Percentiles rank a stretch among this genome's conserved stretches.
phyloP scores from a whole-genome alignment of 1,284 basidiomycete species.

The Vanrija humicola region DNA sequence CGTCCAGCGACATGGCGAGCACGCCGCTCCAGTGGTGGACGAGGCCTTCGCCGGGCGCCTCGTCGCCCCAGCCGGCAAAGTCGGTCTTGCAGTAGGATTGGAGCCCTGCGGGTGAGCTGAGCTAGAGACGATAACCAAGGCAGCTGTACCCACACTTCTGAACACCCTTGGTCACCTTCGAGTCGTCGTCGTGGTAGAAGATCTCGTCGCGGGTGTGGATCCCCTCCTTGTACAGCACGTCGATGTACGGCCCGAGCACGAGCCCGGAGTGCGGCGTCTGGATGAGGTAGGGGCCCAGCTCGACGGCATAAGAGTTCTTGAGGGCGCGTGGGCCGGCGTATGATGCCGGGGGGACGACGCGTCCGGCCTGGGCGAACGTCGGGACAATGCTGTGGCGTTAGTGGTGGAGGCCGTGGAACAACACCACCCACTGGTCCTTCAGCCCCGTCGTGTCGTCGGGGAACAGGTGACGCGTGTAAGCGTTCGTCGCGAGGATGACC shows the following conservation, averaged over 20 bases:
- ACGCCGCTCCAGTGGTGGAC: conserved; percentile 28
- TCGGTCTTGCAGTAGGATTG: conserved; percentile 12
- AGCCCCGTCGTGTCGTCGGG: conserved; percentile 1
- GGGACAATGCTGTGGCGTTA: conserved; percentile 19
- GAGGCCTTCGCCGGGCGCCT: conserved; percentile 24
- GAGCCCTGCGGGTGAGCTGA: conserved; percentile 1
- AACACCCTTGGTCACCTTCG: background rate
- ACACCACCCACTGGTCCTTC: background rate
- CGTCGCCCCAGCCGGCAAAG: conserved; percentile 24
- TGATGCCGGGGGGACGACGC: conserved; percentile 21
- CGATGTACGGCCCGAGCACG: conserved; percentile 22
- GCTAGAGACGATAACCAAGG: no score
- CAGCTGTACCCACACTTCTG: no score
- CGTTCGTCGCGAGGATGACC: conserved; percentile 38
- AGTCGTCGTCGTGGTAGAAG: conserved; percentile 13
- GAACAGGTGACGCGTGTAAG: conserved; percentile 35
- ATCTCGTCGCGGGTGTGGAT: background rate
- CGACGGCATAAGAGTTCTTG: conserved; percentile 20
- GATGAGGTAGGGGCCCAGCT: conserved; percentile 29
- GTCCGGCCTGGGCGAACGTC: conserved; percentile 25
- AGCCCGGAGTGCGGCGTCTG: conserved; percentile 24
- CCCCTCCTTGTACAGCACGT: background rate
- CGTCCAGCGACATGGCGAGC: conserved; percentile 26
- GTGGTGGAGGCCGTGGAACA: background rate
- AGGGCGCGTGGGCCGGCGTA: conserved; percentile 19